Conservation (phyloP, 2,329 filamentous ascomycete genomes). For the Conoideocrella luteorostrata region DNA sequence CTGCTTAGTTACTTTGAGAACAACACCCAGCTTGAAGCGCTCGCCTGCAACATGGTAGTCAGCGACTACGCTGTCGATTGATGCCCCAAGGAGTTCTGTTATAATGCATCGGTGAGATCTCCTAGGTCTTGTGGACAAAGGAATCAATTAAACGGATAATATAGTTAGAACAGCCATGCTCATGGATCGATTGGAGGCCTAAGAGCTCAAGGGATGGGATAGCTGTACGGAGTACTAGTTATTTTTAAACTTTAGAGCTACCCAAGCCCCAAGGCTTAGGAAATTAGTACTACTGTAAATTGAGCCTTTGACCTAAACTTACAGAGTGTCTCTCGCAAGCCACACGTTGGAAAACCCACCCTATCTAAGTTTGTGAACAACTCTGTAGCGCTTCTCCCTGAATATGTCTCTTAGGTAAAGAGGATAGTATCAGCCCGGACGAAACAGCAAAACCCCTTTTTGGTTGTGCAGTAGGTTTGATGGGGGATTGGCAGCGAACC, state of each 20-base stretch:
- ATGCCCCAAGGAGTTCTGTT: neutral
- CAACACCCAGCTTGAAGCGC: neutral
- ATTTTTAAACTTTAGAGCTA: constrained; percentile 1
- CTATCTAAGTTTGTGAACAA: constrained; percentile 2
- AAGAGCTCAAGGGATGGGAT: constrained; percentile 1
- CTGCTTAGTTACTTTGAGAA: constrained; percentile 1
- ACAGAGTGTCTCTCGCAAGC: neutral
- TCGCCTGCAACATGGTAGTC: neutral
- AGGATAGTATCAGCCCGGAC: neutral
- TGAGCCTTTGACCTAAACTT: neutral
- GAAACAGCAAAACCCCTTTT: neutral
- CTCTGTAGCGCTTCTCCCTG: neutral
- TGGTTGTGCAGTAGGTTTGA: constrained; percentile 3
- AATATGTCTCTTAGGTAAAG: neutral
- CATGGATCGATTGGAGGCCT: neutral
- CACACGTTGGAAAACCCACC: constrained; percentile 1
- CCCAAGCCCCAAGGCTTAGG: constrained; percentile 1
- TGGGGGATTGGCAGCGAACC: neutral
- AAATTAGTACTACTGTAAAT: neutral
- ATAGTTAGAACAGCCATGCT: neutral
- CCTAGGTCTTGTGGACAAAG: neutral
- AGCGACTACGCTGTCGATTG: neutral
- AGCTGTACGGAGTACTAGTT: neutral
- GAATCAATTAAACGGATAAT: neutral
- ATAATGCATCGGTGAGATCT: neutral